A percentile compares a stretch with the other conserved stretches of the same genome.
Conservation (phyloP, 2,329 filamentous ascomycete species). For the Raffaelea albimanens region DNA sequence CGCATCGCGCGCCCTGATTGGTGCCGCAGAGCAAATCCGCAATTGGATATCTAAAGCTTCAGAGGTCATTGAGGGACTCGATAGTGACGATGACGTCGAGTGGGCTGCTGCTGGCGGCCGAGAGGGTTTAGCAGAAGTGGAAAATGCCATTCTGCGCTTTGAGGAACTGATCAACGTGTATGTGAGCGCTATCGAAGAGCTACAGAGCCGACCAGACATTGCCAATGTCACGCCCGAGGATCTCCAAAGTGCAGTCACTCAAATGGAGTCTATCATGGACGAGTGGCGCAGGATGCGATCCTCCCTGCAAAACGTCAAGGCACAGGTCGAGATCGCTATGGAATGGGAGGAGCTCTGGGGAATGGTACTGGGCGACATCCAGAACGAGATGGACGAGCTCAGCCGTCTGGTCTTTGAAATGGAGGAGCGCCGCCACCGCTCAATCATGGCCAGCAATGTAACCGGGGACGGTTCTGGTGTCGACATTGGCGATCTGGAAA, state of each 20-base stretch:
- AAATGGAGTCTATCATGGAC: slow-evolving; percentile 79
- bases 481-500: slow-evolving; percentile 85
- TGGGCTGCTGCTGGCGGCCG: slow-evolving; percentile 87
- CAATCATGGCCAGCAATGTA: slow-evolving; percentile 52
- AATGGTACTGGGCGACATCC: slow-evolving; percentile 84
- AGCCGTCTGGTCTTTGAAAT: slow-evolving; percentile 81
- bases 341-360: slow-evolving; percentile 99
- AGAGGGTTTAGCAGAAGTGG: slow-evolving; percentile 66
- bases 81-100: slow-evolving; percentile 94
- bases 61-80: slow-evolving; percentile 78
- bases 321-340: slow-evolving; percentile 93
- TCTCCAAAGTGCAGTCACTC: slow-evolving; percentile 64
- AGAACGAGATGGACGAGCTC: slow-evolving; percentile 59
- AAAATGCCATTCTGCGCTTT: slow-evolving; percentile 70
- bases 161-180: slow-evolving; percentile 88
- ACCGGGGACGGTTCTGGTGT: slow-evolving; percentile 50
- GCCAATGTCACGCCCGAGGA: slow-evolving; percentile 59
- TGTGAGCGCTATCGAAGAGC: slow-evolving; percentile 82
- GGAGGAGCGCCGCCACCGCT: slow-evolving; percentile 88
- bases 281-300: slow-evolving; percentile 79
- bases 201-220: slow-evolving; percentile 75
- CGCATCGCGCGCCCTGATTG: slow-evolving; percentile 75
- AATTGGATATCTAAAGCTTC: slow-evolving; percentile 90
- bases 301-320: slow-evolving; percentile 70
- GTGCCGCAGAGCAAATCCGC: slow-evolving; percentile 83